Evolutionary conservation across 306 rosid genomes (phyloP).

Genomic region (Pueraria montana): DNA sequence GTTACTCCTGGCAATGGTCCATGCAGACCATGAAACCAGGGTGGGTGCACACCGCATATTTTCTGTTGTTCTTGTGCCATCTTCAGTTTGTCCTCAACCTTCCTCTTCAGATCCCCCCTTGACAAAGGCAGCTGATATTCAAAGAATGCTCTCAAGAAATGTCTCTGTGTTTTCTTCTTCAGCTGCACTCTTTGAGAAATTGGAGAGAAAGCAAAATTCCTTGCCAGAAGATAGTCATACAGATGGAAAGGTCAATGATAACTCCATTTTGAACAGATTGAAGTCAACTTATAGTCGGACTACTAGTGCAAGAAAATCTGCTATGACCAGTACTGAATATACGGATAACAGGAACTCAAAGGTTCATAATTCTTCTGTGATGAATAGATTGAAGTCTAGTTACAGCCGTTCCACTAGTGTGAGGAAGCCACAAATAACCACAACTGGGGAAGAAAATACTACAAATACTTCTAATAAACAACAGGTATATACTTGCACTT

Average conservation of each 20-base stretch:
- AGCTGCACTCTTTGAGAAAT: conserved; percentile 91
- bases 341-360: conserved; percentile 44
- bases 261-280: conserved; percentile 68
- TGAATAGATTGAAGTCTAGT: conserved; percentile 70
- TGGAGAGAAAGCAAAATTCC: conserved; percentile 66
- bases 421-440: conserved; percentile 50
- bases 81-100: conserved; percentile 85
- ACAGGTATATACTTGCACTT: conserved; percentile 58
- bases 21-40: conserved; percentile 95
- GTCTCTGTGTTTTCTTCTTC: conserved; percentile 97
- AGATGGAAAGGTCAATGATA: conserved; percentile 55
- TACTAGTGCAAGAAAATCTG: conserved; percentile 54
- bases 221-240: conserved; percentile 56
- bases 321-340: conserved; percentile 35
- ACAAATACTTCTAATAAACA: conserved; percentile 52
- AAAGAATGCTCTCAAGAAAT: conserved; percentile 73
- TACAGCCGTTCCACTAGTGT: conserved; percentile 65
- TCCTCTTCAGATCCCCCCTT: conserved; percentile 49
- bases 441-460: conserved; percentile 51
- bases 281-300: conserved; percentile 70
- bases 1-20: conserved; percentile 91
- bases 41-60: conserved; percentile 94
- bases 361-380: conserved; percentile 54
- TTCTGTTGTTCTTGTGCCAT: conserved; percentile 97
- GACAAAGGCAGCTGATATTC: conserved; percentile 55